Conservation (phyloP, 768 basidiomycete species). For the Lentinula aciculospora region DNA sequence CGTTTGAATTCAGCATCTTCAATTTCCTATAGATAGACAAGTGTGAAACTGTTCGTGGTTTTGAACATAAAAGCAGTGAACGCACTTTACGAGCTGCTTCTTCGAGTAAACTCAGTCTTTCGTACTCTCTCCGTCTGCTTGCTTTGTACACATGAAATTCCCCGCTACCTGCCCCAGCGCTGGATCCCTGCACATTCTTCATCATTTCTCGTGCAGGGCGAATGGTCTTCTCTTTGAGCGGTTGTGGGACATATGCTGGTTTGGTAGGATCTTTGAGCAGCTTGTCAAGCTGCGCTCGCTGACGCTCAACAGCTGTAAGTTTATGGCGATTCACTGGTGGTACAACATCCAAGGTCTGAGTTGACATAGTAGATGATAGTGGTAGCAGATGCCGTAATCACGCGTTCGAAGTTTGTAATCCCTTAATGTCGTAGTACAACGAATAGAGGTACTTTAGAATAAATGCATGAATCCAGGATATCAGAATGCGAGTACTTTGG, state of each 20-base stretch:
- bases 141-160: constrained; percentile 99
- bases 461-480: no score
- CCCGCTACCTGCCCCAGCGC: constrained; percentile 94
- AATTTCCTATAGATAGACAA: constrained; percentile 46
- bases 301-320: constrained; percentile 46
- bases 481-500: neutral
- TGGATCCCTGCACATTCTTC: constrained; percentile 98
- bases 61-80: constrained; percentile 3
- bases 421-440: no score
- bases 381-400: neutral
- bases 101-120: constrained; percentile 86
- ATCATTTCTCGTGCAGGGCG: constrained; percentile 90
- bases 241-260: constrained; percentile 70
- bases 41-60: neutral
- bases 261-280: constrained; percentile 89
- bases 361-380: neutral
- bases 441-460: no score
- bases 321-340: constrained; percentile 38
- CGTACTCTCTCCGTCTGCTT: constrained; percentile 88
- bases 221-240: constrained; percentile 78
- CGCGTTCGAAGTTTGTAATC: no score
- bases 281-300: constrained; percentile 68
- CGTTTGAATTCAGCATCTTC: constrained; percentile 70
- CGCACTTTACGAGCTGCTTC: constrained; percentile 74
- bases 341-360: constrained; percentile 7